These are phyloP conservation scores for Psidium friedrichsthalianum DNA, from an alignment of 345 rosid genomes.

Conservation along the genomic window DNA sequence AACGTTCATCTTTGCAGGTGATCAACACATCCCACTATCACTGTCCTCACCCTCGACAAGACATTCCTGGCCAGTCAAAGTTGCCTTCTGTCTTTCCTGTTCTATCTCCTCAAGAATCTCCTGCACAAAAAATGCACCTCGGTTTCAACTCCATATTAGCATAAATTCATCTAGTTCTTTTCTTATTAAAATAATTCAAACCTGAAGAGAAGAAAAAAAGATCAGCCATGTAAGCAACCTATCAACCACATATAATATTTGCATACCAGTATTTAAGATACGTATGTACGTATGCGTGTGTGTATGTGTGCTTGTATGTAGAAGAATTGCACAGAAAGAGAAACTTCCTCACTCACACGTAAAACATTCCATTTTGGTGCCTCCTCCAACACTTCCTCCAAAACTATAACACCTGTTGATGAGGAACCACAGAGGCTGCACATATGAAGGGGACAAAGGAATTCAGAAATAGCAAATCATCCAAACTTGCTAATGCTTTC, in stretches of 20 bases:
- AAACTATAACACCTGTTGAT: constrained; percentile 21
- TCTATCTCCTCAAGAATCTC: constrained; percentile 80
- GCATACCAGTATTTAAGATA: not conserved
- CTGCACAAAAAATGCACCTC: constrained; percentile 21
- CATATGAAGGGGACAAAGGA: not conserved
- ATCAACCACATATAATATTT: not conserved
- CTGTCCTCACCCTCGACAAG: constrained; percentile 25
- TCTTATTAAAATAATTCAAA: not conserved
- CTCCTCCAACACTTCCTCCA: constrained; percentile 77
- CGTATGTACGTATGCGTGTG: not conserved
- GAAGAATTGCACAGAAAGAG: constrained; percentile 19
- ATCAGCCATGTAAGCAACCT: not conserved
- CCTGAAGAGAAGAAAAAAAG: not conserved
- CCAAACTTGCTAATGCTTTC: not conserved
- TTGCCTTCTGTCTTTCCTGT: constrained; percentile 58
- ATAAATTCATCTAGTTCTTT: not conserved
- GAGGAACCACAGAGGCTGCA: constrained; percentile 35
- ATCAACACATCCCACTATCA: constrained; percentile 58
- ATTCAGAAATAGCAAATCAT: not conserved
- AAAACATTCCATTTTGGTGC: constrained; percentile 98
- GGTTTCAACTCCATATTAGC: not conserved
- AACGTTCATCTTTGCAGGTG: constrained; percentile 89
- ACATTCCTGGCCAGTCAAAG: constrained; percentile 21
- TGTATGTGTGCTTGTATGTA: not conserved
- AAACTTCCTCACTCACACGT: constrained; percentile 92